phyloP scores from a whole-genome alignment of 345 rosid species.

The Capsella bursapastoris region DNA sequence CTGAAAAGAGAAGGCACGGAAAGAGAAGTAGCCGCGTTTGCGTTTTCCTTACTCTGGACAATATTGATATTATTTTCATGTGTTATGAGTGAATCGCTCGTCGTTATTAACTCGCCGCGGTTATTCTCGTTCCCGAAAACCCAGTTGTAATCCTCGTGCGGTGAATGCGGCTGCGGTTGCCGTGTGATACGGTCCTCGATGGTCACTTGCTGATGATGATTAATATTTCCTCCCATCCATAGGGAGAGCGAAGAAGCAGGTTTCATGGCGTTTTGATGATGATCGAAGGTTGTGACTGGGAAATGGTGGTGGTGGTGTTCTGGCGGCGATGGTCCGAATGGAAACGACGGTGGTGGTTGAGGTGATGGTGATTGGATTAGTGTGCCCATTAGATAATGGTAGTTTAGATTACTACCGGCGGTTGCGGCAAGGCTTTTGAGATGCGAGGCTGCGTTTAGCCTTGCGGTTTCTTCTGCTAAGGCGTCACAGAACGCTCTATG shows the following conservation, averaged over 20 bases:
- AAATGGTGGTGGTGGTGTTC: conserved; percentile 40
- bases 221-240: conserved; percentile 47
- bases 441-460: conserved; percentile 75
- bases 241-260: conserved; percentile 36
- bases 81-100: conserved; percentile 36
- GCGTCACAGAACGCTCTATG: conserved; percentile 99
- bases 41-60: conserved; percentile 35
- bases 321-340: conserved; percentile 59
- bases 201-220: conserved; percentile 44
- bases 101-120: conserved; percentile 31
- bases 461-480: conserved; percentile 92
- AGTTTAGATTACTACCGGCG: conserved; percentile 38
- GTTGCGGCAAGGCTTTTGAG: conserved; percentile 44
- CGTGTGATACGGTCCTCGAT: conserved; percentile 17
- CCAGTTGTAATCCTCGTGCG: conserved; percentile 39
- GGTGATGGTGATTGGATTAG: conserved; percentile 43
- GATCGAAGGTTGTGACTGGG: conserved; percentile 39
- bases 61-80: conserved; percentile 26
- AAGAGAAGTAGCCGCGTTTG: conserved; percentile 40
- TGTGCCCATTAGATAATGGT: conserved; percentile 67
- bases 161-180: conserved; percentile 28
- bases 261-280: conserved; percentile 47
- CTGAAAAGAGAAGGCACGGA: conserved; percentile 76
- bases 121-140: conserved; percentile 37
- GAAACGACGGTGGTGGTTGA: conserved; percentile 52